phyloP scores from a whole-genome alignment of 2,329 filamentous ascomycete species.

The Verruconis gallopava region DNA sequence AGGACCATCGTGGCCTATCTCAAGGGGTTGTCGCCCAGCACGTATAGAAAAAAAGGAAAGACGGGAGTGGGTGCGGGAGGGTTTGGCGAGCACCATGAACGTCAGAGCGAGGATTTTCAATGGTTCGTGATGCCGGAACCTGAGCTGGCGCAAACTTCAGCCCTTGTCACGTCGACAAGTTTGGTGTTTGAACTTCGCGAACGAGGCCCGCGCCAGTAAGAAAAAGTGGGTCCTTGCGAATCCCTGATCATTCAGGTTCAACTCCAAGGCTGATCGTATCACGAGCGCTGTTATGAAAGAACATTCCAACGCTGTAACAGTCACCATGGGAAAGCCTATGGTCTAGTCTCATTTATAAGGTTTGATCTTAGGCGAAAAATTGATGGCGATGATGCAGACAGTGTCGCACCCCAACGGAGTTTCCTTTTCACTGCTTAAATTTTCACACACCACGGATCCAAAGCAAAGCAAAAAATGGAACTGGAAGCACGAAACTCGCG shows the following conservation, averaged over 20 bases:
- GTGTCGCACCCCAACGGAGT: no score
- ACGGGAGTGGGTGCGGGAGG: no score
- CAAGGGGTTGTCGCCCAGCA: no score
- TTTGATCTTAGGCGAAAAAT: no score
- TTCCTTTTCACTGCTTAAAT: slow-evolving; percentile 18
- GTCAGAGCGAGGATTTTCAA: background rate
- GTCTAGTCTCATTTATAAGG: no score
- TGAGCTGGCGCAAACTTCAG: background rate
- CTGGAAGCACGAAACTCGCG: slow-evolving; percentile 8
- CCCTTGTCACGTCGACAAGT: background rate
- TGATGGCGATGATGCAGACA: no score
- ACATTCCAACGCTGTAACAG: no score
- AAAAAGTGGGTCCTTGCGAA: background rate
- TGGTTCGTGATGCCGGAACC: background rate
- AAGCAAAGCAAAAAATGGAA: slow-evolving; percentile 15
- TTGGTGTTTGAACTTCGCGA: slow-evolving; percentile 1
- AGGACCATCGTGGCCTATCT: slow-evolving; percentile 33
- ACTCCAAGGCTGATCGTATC: no score
- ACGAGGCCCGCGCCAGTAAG: background rate
- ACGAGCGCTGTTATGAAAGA: no score
- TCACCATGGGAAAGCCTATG: no score
- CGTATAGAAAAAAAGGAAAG: no score
- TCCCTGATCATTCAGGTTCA: no score
- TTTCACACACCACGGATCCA: slow-evolving; percentile 18
- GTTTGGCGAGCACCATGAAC: background rate